These are phyloP conservation scores for Coix lacrymajobi DNA, from an alignment of 176 grass and related monocot genomes.

Conservation along the genomic window DNA sequence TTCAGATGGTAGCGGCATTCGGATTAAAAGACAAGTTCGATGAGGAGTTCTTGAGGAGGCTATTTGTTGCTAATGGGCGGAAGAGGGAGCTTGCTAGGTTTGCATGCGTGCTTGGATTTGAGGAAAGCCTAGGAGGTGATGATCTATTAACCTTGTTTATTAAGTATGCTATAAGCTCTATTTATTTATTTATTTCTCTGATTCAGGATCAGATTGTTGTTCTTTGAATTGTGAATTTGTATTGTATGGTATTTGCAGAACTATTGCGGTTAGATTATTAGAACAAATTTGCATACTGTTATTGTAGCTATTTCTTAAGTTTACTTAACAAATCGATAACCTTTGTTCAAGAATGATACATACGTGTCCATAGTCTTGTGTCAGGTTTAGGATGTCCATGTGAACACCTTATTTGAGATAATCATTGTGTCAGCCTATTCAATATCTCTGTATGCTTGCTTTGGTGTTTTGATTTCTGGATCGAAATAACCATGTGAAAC, in stretches of 20 bases:
- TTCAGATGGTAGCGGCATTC: slow-evolving; percentile 64
- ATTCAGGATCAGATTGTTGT: background rate
- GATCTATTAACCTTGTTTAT: background rate
- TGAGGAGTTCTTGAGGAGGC: slow-evolving; percentile 56
- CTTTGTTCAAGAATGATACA: background rate
- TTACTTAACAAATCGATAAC: background rate
- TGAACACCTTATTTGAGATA: background rate
- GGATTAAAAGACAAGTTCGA: slow-evolving; percentile 54
- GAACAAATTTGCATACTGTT: background rate
- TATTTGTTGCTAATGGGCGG: slow-evolving; percentile 54
- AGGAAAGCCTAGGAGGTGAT: slow-evolving; percentile 61
- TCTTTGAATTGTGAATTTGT: slow-evolving; percentile 7
- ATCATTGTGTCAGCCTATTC: background rate
- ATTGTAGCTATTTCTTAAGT: background rate
- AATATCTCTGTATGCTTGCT: background rate
- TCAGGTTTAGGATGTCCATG: background rate
- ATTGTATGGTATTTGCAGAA: background rate
- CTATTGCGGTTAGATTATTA: background rate
- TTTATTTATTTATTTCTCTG: slow-evolving; percentile 11
- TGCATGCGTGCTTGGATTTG: slow-evolving; percentile 40
- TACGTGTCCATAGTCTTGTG: background rate
- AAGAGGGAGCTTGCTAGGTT: slow-evolving; percentile 70
- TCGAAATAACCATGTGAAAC: background rate
- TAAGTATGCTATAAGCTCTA: background rate
- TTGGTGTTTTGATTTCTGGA: background rate